phyloP scores from a whole-genome alignment of 768 basidiomycete genomes.

The Russula griseocarnosa region DNA sequence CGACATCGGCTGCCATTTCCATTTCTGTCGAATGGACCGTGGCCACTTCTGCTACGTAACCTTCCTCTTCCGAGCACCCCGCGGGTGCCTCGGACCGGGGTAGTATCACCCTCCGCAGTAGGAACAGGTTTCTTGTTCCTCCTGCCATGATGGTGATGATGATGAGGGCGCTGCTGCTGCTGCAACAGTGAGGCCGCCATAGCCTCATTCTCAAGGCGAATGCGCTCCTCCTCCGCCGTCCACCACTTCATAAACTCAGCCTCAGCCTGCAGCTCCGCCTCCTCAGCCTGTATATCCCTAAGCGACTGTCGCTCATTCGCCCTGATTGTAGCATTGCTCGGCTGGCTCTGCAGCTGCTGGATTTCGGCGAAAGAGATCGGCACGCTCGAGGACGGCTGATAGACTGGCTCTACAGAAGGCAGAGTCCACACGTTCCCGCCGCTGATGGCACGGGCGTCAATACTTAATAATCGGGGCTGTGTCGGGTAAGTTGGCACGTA shows the following conservation, averaged over 20 bases:
- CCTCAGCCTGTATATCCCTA: constrained; percentile 83
- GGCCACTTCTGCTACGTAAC: background rate
- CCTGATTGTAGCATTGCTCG: constrained; percentile 37
- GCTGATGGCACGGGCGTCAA: constrained; percentile 29
- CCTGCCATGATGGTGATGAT: background rate
- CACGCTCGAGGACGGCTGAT: constrained; percentile 31
- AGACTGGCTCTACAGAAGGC: constrained; percentile 49
- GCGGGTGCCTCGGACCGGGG: background rate
- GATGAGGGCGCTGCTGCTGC: background rate
- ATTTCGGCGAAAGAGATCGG: constrained; percentile 75
- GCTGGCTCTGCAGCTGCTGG: constrained; percentile 69
- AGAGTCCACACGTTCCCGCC: constrained; percentile 63
- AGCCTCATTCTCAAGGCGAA: constrained; percentile 47
- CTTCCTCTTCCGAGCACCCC: background rate
- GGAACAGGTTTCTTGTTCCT: background rate
- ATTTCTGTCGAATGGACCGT: background rate
- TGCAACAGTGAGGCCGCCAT: background rate
- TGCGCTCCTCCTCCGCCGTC: constrained; percentile 73
- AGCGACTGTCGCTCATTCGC: constrained; percentile 58
- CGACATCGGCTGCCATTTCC: background rate
- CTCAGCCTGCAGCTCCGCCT: constrained; percentile 43
- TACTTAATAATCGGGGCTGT: background rate
- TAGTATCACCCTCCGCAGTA: background rate
- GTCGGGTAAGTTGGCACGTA: constrained; percentile 16
- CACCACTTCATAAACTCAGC: constrained; percentile 85